Conservation (phyloP, 306 rosid genomes). For the Coriaria nepalensis region DNA sequence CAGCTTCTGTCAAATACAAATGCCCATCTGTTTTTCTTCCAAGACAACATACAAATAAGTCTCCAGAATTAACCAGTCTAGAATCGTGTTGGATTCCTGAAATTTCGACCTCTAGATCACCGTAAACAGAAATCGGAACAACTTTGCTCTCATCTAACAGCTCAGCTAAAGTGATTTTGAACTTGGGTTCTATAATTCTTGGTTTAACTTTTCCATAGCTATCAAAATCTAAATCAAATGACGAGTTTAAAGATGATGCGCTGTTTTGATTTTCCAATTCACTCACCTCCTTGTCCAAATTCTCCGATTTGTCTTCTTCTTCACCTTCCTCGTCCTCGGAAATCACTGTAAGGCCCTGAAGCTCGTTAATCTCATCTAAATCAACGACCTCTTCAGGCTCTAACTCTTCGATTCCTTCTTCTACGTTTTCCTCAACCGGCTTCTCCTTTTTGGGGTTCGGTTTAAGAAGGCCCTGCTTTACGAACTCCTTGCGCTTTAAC, state of each 20-base stretch:
- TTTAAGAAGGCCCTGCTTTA: constrained; percentile 66
- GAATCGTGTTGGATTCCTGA: constrained; percentile 92
- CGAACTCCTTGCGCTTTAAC: constrained; percentile 75
- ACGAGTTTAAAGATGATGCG: constrained; percentile 21
- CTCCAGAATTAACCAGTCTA: constrained; percentile 48
- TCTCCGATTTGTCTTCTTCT: constrained; percentile 20
- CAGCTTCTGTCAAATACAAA: constrained; percentile 74
- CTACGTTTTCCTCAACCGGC: constrained; percentile 3
- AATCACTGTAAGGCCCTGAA: constrained; percentile 34
- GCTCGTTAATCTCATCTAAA: constrained; percentile 64
- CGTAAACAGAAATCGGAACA: constrained; percentile 74
- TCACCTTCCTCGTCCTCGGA: constrained; percentile 22
- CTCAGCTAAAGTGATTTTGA: constrained; percentile 75
- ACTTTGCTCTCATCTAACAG: constrained; percentile 90
- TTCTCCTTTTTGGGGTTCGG: constrained; percentile 58
- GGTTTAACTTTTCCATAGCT: constrained; percentile 52
- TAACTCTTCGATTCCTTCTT: constrained; percentile 31
- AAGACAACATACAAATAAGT: constrained; percentile 75
- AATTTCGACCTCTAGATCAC: constrained; percentile 75
- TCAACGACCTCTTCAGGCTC: constrained; percentile 65
- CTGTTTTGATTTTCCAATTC: constrained; percentile 18
- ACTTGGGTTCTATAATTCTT: constrained; percentile 75
- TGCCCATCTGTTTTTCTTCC: constrained; percentile 55
- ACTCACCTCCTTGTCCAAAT: constrained; percentile 16
- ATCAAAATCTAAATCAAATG: constrained; percentile 79